Percentiles rank a stretch among this genome's conserved stretches.
Conservation (phyloP, 23 red algal species). For the Chondrus crispus region DNA sequence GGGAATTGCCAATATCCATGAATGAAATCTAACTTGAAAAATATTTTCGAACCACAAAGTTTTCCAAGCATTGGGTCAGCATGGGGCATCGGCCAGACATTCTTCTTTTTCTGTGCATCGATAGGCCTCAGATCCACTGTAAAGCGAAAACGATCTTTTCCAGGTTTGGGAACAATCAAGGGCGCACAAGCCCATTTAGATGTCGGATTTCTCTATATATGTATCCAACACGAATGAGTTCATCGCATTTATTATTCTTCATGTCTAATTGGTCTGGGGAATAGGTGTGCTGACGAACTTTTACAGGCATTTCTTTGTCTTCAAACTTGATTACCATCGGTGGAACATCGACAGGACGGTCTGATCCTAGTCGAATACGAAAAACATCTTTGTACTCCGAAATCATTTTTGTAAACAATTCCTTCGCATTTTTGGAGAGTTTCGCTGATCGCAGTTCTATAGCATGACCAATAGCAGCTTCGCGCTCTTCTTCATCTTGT, state of each 20-base stretch:
- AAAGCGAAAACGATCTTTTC: neutral
- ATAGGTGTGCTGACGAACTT: constrained; percentile 18
- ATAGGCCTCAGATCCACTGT: neutral
- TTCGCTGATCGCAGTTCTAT: neutral
- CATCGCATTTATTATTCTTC: neutral
- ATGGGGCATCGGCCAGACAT: neutral
- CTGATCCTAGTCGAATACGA: neutral
- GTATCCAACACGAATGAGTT: neutral
- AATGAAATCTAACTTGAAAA: constrained; percentile 22
- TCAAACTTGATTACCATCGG: neutral
- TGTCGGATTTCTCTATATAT: neutral
- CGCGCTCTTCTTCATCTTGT: neutral
- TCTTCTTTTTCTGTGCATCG: neutral
- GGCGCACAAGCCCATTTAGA: neutral
- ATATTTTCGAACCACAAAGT: neutral
- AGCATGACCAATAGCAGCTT: neutral
- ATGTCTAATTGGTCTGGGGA: neutral
- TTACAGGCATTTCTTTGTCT: neutral
- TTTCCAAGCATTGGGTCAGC: neutral
- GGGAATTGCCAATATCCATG: constrained; percentile 44
- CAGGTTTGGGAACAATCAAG: constrained; percentile 10
- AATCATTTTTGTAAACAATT: neutral
- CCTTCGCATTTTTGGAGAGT: neutral
- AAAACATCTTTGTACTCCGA: neutral
- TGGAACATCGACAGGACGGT: neutral